phyloP scores from a whole-genome alignment of 371 early-diverging fungal species.

The Lichtheimia corymbifera region DNA sequence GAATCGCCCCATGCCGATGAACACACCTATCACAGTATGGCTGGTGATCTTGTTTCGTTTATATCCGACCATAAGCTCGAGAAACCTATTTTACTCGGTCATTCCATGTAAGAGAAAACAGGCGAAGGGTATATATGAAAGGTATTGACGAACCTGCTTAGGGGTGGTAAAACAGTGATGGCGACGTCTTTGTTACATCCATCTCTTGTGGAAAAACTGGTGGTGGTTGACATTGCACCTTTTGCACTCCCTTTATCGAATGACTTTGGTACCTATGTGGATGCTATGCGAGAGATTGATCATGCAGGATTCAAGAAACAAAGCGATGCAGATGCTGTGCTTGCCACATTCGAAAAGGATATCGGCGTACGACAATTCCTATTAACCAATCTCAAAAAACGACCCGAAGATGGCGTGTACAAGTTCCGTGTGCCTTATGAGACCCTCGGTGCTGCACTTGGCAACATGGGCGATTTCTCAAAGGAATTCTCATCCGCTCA shows the following conservation, averaged over 20 bases:
- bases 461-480: slow-evolving; percentile 58
- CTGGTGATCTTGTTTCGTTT: slow-evolving; percentile 71
- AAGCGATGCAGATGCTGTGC: slow-evolving; percentile 73
- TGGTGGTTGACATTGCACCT: slow-evolving; percentile 91
- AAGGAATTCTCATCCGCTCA: slow-evolving; percentile 18
- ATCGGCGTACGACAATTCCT: slow-evolving; percentile 80
- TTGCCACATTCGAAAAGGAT: slow-evolving; percentile 59
- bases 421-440: slow-evolving; percentile 75
- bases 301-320: slow-evolving; percentile 53
- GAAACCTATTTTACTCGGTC: slow-evolving; percentile 74
- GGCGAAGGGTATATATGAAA: not conserved
- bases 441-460: slow-evolving; percentile 60
- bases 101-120: slow-evolving; percentile 75
- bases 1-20: slow-evolving; percentile 73
- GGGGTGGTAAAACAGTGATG: slow-evolving; percentile 95
- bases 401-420: slow-evolving; percentile 42
- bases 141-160: slow-evolving; percentile 13
- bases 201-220: slow-evolving; percentile 59
- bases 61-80: slow-evolving; percentile 56
- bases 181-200: slow-evolving; percentile 66
- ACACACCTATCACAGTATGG: slow-evolving; percentile 82
- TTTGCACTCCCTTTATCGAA: slow-evolving; percentile 46
- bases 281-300: slow-evolving; percentile 73
- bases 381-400: slow-evolving; percentile 81
- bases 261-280: slow-evolving; percentile 63